These are phyloP conservation scores for Fagopyrum homotropicum DNA, from an alignment of 148 eudicot genomes.

Conservation along the genomic window DNA sequence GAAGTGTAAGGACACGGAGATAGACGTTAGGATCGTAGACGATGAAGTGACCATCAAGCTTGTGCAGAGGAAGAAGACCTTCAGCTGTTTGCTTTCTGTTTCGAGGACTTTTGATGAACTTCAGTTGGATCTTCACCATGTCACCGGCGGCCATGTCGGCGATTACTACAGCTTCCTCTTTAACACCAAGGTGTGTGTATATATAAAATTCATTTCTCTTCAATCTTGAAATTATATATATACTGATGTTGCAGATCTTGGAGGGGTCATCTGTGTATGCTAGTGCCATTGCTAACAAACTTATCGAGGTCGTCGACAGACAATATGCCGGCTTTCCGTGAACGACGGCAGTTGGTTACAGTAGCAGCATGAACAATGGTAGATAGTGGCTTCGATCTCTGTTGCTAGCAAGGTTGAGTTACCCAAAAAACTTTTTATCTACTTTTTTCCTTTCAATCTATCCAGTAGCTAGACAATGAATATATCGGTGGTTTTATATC, in stretches of 20 bases:
- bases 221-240: neutral
- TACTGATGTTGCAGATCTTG: neutral
- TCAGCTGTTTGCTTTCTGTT: neutral
- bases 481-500: too few relatives aligned
- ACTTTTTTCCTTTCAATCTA: too few relatives aligned
- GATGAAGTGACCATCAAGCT: conserved; percentile 2
- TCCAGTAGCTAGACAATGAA: too few relatives aligned
- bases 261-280: conserved; percentile 5
- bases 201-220: neutral
- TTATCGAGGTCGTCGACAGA: conserved; percentile 1
- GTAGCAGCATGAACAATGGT: too few relatives aligned
- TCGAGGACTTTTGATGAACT: conserved; percentile 4
- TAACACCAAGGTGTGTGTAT: neutral
- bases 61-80: conserved; percentile 6
- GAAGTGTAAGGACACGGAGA: conserved; percentile 72
- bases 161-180: conserved; percentile 8
- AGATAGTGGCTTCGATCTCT: too few relatives aligned
- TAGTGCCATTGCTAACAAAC: conserved; percentile 7
- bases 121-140: neutral
- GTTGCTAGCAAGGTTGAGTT: too few relatives aligned
- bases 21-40: conserved; percentile 68
- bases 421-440: too few relatives aligned
- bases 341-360: neutral
- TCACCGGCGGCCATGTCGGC: conserved; percentile 1
- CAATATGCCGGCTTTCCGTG: neutral